Evolutionary conservation across 2,329 filamentous ascomycete genomes (phyloP), one percentile per base, ranked within the genome.

Genomic region (Aspergillus pseudonomiae): DNA sequence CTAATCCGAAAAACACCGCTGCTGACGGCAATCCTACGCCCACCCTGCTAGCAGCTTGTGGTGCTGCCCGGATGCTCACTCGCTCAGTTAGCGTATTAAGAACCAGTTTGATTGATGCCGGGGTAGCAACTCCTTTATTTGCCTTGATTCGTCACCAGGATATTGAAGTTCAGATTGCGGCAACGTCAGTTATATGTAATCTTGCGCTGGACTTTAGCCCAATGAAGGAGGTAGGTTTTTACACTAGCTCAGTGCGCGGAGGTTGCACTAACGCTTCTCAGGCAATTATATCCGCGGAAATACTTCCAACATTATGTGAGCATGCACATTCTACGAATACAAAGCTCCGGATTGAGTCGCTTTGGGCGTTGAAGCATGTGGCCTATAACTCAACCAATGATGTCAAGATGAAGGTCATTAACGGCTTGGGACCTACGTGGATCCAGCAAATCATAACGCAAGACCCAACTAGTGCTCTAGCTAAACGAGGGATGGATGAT

Each of bases 301-400:
- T 95, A 1, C 84, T 97, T 68, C 88, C 88, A 65, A 86, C 91
- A 0, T 82, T 98, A 1, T 96, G 93, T 73, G 87, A 91, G 69
- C 92, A 97, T 74, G 93, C 94, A 1, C 91, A 91, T 75, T 95
- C 92, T 0, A 84, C 86, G 54, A 91, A 94, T 72, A 86, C 91
- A n/a, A 87, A 89, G 54, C 82, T 98, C 59, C 88, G 93, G 28
- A 84, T 96, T 30, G 93, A 95, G 71, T 93, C 94, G 26, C 80
- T 99, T 1, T 99, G 95, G 94, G 93, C 93, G 6, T 81, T 99
- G 63, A 98, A 98, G 75, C 93, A 98, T 78, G 85, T 97, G 57
- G 90, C 96, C 3, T 86, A 91, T 66, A 89, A 88, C 26, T 87
- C 91, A 6, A 85, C 86, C 21, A 88, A 90, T 52, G 86, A 90